A percentile compares a stretch with the other conserved stretches of the same genome.
These are phyloP conservation scores for Schwanniomyces pseudopolymorphus DNA, from an alignment of 805 yeast genomes.

Conservation along the genomic window DNA sequence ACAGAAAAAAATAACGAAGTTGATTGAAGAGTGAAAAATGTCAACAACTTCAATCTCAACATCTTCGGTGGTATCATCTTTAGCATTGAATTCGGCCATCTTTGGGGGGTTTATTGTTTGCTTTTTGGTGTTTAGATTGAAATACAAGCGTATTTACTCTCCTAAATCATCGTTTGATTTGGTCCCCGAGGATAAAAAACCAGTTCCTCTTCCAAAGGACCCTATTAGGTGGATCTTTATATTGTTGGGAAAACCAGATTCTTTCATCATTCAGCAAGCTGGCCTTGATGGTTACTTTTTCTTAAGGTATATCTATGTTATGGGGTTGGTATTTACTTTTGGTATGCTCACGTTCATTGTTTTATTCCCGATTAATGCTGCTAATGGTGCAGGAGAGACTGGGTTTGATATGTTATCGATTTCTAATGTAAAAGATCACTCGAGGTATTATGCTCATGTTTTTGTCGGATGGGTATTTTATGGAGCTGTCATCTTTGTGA, in stretches of 20 bases:
- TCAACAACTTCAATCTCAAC: conserved; percentile 46
- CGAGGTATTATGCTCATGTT: conserved; percentile 84
- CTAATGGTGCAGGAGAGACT: conserved; percentile 54
- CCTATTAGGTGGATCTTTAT: conserved; percentile 68
- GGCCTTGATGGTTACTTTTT: conserved; percentile 96
- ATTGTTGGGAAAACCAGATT: conserved; percentile 63
- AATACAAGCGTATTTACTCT: conserved; percentile 72
- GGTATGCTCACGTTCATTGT: conserved; percentile 61
- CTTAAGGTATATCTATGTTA: conserved; percentile 67
- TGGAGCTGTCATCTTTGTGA: conserved; percentile 63
- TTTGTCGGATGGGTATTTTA: conserved; percentile 78
- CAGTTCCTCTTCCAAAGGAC: conserved; percentile 72
- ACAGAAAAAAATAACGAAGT: not conserved
- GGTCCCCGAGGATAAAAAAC: conserved; percentile 58
- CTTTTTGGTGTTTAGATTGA: conserved; percentile 67
- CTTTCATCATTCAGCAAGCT: conserved; percentile 78
- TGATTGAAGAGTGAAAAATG: not conserved
- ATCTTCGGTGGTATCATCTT: conserved; percentile 69
- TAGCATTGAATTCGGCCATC: conserved; percentile 65
- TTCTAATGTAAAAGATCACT: conserved; percentile 61
- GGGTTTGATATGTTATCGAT: conserved; percentile 81
- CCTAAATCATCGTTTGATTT: conserved; percentile 73
- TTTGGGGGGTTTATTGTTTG: conserved; percentile 59
- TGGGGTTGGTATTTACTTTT: conserved; percentile 46
- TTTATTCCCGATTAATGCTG: conserved; percentile 81